Evolutionary conservation across 192 early-diverging fungal species (phyloP).

Genomic region (Anaeromyces robustus): DNA sequence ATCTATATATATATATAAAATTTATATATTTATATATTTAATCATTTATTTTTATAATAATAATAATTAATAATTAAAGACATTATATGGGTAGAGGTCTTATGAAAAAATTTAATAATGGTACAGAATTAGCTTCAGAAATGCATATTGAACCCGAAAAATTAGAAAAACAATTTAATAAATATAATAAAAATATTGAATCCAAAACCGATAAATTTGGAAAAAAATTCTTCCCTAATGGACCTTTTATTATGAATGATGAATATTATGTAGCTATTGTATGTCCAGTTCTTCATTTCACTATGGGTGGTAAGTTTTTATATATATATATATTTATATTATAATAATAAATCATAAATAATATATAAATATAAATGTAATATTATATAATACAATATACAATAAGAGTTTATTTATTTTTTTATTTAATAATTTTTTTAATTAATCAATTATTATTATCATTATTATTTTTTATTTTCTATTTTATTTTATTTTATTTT

Average conservation of each 20-base stretch:
- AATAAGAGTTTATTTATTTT: no score
- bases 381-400: no score
- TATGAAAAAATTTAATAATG: constrained; percentile 66
- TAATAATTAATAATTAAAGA: background rate
- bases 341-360: no score
- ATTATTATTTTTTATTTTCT: no score
- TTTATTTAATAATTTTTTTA: no score
- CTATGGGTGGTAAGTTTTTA: constrained; percentile 62
- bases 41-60: no score
- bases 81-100: constrained; percentile 79
- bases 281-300: constrained; percentile 39
- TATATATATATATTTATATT: no score
- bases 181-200: constrained; percentile 32
- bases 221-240: constrained; percentile 39
- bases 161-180: constrained; percentile 19
- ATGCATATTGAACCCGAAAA: constrained; percentile 27
- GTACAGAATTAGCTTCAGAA: constrained; percentile 63
- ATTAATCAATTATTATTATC: no score
- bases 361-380: no score
- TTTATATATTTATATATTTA: no score
- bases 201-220: constrained; percentile 36
- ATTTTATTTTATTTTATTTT: no score
- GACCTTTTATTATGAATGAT: background rate
- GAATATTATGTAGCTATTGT: constrained; percentile 29
- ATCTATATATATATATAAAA: no score